Evolutionary conservation across 108 stramenopile species (phyloP).

Genomic region (Skeletonema tropicum): DNA sequence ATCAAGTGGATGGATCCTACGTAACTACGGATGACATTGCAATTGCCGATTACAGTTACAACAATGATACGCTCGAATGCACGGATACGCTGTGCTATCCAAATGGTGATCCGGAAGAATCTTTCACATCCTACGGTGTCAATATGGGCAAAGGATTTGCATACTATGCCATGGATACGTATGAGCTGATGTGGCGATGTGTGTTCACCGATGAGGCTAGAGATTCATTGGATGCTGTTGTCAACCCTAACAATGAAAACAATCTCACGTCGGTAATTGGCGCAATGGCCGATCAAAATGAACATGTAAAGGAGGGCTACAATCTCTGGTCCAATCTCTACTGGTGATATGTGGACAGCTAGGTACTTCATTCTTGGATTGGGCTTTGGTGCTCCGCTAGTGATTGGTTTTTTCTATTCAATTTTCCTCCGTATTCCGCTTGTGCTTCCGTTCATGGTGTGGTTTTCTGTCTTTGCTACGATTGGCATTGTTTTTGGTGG

Average conservation of each 20-base stretch:
- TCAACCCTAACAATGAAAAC: conserved; percentile 16
- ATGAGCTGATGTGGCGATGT: conserved; percentile 58
- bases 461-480: conserved; percentile 75
- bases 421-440: conserved; percentile 81
- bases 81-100: conserved; percentile 58
- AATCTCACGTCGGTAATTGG: conserved; percentile 18
- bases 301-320: conserved; percentile 36
- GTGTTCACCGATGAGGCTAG: conserved; percentile 56
- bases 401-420: conserved; percentile 77
- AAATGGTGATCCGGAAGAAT: conserved; percentile 21
- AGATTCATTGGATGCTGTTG: conserved; percentile 36
- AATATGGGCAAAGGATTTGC: conserved; percentile 64
- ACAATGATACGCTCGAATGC: conserved; percentile 43
- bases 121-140: conserved; percentile 58
- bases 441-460: conserved; percentile 77
- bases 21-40: conserved; percentile 42
- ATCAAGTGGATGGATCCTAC: conserved; percentile 42
- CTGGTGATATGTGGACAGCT: conserved; percentile 49
- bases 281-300: conserved; percentile 24
- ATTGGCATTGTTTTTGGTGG: conserved; percentile 63
- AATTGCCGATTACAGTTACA: conserved; percentile 56
- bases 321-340: conserved; percentile 62
- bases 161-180: conserved; percentile 70
- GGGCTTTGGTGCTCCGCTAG: conserved; percentile 76
- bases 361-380: conserved; percentile 75